These are phyloP conservation scores for Salvia miltiorrhiza DNA, from an alignment of 257 asterid species.

Conservation along the genomic window DNA sequence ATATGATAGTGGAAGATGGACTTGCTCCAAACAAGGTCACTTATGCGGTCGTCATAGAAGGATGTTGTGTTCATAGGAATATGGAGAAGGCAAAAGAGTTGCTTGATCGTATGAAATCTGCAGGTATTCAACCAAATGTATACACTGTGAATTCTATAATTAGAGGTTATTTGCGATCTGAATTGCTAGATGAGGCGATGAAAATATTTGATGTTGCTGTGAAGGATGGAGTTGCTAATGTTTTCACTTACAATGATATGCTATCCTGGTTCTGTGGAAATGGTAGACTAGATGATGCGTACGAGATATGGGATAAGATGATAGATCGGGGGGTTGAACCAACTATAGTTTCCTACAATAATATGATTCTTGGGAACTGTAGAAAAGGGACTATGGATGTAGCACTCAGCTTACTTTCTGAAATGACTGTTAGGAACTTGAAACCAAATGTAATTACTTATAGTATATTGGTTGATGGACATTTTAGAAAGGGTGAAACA, in stretches of 20 bases:
- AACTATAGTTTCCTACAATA: conserved; percentile 49
- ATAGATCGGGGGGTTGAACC: conserved; percentile 49
- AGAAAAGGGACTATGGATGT: conserved; percentile 60
- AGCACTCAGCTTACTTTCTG: conserved; percentile 44
- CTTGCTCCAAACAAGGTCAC: conserved; percentile 72
- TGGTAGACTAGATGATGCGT: conserved; percentile 55
- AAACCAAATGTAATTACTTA: conserved; percentile 61
- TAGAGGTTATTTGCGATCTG: conserved; percentile 49
- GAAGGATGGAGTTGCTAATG: conserved; percentile 54
- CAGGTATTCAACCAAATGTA: conserved; percentile 52
- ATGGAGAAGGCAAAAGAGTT: conserved; percentile 63
- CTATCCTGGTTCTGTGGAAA: conserved; percentile 53
- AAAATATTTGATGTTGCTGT: conserved; percentile 54
- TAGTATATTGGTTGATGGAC: conserved; percentile 69
- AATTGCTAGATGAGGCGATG: conserved; percentile 45
- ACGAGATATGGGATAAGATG: conserved; percentile 57
- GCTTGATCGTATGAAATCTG: conserved; percentile 50
- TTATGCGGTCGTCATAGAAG: conserved; percentile 76
- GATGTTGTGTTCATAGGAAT: conserved; percentile 53
- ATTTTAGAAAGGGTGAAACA: conserved; percentile 50
- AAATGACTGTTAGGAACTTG: conserved; percentile 40
- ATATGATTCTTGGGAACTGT: conserved; percentile 65
- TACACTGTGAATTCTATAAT: conserved; percentile 59
- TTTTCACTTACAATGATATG: conserved; percentile 54
- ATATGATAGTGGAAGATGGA: conserved; percentile 44